These are phyloP conservation scores for Paecilomyces sp. DNA, from an alignment of 2,329 filamentous ascomycete genomes.

Conservation along the genomic window DNA sequence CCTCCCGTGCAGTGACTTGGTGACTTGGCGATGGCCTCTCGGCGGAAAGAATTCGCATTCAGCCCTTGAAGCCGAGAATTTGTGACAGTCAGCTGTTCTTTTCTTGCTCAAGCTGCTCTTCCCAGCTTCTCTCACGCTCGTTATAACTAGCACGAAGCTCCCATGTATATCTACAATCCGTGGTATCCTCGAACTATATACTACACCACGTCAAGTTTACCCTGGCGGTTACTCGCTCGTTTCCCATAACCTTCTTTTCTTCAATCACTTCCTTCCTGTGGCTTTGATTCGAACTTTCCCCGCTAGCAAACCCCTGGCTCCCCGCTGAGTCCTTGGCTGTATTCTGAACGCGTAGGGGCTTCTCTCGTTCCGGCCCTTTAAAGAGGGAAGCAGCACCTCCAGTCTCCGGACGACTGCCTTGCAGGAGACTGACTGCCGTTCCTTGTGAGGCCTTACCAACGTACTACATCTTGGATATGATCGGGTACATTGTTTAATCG, in stretches of 20 bases:
- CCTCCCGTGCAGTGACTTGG: background rate
- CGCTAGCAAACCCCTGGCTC: background rate
- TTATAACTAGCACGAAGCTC: background rate
- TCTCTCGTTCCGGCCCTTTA: background rate
- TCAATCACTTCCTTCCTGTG: background rate
- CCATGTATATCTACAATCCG: background rate
- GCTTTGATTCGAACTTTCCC: background rate
- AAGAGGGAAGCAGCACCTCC: background rate
- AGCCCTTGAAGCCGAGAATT: background rate
- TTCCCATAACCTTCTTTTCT: background rate
- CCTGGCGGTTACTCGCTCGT: background rate
- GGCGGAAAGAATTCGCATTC: background rate
- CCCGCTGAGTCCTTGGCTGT: background rate
- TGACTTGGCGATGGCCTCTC: background rate
- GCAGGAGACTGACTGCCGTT: background rate
- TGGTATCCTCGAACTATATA: background rate
- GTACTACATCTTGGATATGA: background rate
- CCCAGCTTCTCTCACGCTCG: background rate
- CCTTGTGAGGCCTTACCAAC: background rate
- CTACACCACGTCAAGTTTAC: background rate
- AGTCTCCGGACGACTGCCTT: background rate
- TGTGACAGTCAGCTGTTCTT: background rate
- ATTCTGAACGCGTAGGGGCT: background rate
- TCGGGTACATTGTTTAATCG: background rate
- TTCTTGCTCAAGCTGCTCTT: background rate